phyloP scores from a whole-genome alignment of 495 filamentous ascomycete genomes.

The Xylaria palmicola region DNA sequence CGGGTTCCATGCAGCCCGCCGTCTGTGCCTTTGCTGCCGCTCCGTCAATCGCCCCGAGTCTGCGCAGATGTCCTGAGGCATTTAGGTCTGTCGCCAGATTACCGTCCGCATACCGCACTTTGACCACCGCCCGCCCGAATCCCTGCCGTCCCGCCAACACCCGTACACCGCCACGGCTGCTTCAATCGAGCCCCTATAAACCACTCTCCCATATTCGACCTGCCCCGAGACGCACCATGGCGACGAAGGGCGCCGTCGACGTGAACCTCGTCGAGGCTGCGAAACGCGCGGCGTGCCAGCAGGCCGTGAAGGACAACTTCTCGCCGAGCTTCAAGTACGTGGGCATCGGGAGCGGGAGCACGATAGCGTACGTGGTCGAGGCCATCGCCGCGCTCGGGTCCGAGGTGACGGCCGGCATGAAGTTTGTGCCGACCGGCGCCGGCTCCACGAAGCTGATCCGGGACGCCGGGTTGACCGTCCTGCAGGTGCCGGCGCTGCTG shows the following conservation, averaged over 20 bases:
- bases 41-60: background rate
- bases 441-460: conserved; percentile 83
- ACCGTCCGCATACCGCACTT: background rate
- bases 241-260: conserved; percentile 14
- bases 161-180: background rate
- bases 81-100: background rate
- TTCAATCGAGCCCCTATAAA: background rate
- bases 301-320: conserved; percentile 86
- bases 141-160: background rate
- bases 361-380: conserved; percentile 93
- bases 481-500: conserved; percentile 58
- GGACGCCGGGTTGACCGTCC: conserved; percentile 68
- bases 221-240: conserved; percentile 14
- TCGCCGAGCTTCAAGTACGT: conserved; percentile 66
- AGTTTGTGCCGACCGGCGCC: conserved; percentile 88
- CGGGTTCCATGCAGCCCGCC: conserved; percentile 3
- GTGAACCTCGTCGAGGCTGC: conserved; percentile 65
- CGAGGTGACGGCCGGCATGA: conserved; percentile 59
- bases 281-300: conserved; percentile 79
- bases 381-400: conserved; percentile 75
- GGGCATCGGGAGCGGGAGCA: conserved; percentile 92
- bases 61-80: background rate
- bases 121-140: background rate
- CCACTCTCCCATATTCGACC: conserved; percentile 4
- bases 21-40: background rate